phyloP scores from a whole-genome alignment of 2,329 filamentous ascomycete genomes.

The Aspergillus spinulosporus region DNA sequence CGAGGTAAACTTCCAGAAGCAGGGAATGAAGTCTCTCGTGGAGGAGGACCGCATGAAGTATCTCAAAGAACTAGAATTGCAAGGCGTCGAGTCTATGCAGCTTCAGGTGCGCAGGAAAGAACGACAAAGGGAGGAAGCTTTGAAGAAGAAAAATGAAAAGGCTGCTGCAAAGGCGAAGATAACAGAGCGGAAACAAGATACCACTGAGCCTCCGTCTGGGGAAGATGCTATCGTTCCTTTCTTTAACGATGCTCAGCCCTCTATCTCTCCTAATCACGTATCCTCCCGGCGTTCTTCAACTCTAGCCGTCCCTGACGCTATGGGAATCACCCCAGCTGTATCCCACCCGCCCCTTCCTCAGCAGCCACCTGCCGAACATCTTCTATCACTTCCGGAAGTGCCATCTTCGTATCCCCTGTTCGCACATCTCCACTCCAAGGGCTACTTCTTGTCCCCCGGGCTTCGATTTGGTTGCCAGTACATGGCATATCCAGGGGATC shows the following conservation, averaged over 20 bases:
- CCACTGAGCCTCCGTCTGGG: conserved; percentile 8
- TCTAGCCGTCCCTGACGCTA: conserved; percentile 22
- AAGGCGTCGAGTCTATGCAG: conserved; percentile 54
- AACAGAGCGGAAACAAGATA: conserved; percentile 15
- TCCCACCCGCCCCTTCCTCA: conserved; percentile 49
- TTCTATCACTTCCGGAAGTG: conserved; percentile 37
- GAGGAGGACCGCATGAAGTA: conserved; percentile 63
- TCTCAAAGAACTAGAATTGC: conserved; percentile 55
- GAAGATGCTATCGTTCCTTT: conserved; percentile 25
- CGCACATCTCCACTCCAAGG: conserved; percentile 71
- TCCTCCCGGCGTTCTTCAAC: conserved; percentile 21
- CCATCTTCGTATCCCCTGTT: conserved; percentile 70
- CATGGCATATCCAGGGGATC: conserved; percentile 92
- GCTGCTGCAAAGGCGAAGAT: conserved; percentile 30
- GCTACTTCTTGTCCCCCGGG: conserved; percentile 87
- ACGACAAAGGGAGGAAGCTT: conserved; percentile 50
- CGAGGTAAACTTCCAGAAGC: conserved; percentile 69
- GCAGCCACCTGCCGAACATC: conserved; percentile 27
- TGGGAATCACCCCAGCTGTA: conserved; percentile 52
- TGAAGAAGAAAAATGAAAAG: conserved; percentile 52
- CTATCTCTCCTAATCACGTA: conserved; percentile 6
- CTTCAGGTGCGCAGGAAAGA: conserved; percentile 51
- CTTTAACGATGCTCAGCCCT: conserved; percentile 23
- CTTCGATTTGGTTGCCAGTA: conserved; percentile 93
- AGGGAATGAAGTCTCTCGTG: conserved; percentile 61